Conservation (phyloP, 192 early-diverging fungal genomes). For the Phlyctochytrium planicorne region DNA sequence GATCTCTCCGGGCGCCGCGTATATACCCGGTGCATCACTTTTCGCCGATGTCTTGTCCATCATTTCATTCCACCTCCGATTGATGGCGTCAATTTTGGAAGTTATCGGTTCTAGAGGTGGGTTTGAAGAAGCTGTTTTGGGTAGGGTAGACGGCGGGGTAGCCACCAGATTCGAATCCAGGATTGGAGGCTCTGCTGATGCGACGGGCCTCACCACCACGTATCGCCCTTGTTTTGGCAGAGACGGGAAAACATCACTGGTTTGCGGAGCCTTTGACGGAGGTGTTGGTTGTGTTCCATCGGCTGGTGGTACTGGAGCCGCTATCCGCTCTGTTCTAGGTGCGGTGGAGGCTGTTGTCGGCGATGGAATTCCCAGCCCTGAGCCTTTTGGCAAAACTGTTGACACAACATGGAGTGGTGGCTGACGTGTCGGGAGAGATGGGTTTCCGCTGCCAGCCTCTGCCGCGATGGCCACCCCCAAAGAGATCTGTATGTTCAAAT, state of each 20-base stretch:
- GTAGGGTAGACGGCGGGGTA: neutral
- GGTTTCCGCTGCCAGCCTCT: too few species aligned
- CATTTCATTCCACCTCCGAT: conserved; percentile 7
- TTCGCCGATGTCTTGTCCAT: neutral
- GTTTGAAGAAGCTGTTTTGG: neutral
- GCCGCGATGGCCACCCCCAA: too few species aligned
- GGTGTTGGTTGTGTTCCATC: neutral
- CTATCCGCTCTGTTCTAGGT: neutral
- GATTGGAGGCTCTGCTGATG: too few species aligned
- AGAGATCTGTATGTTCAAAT: too few species aligned
- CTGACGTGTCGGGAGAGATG: too few species aligned
- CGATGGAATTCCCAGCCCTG: conserved; percentile 5
- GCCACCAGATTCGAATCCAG: too few species aligned
- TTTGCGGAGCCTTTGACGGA: neutral
- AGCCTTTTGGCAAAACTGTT: conserved; percentile 5
- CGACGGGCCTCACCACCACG: neutral
- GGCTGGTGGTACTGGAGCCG: too few species aligned
- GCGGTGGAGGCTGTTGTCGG: neutral
- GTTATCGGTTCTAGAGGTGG: neutral
- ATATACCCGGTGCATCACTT: neutral
- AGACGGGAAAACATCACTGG: neutral
- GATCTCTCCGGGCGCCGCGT: neutral
- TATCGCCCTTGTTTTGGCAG: neutral
- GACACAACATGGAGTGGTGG: neutral
- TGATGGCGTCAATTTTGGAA: neutral